phyloP scores from a whole-genome alignment of 306 rosid genomes.

The Boehmeria nivea region DNA sequence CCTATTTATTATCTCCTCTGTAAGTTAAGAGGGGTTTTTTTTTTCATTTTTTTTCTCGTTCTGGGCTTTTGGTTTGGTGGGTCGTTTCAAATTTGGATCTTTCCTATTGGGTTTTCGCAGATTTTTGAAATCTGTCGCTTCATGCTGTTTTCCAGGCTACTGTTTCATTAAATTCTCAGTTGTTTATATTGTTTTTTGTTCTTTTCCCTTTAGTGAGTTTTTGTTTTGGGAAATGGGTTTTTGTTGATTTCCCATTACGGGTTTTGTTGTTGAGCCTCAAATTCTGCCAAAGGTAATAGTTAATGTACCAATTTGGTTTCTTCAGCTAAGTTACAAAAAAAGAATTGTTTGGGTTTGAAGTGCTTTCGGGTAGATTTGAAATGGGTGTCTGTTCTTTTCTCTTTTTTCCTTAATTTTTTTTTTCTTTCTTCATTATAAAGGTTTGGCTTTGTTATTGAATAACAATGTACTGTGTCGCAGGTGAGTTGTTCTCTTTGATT shows the following conservation, averaged over 20 bases:
- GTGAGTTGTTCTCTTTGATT: constrained; percentile 21
- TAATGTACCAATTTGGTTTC: neutral
- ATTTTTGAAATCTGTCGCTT: constrained; percentile 5
- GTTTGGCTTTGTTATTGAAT: constrained; percentile 1
- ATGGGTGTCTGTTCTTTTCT: constrained; percentile 12
- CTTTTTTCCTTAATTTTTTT: constrained; percentile 2
- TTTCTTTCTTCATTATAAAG: too few relatives aligned
- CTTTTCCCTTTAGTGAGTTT: constrained; percentile 1
- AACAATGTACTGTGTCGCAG: constrained; percentile 22
- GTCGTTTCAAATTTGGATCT: constrained; percentile 23
- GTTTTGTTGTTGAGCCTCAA: constrained; percentile 10
- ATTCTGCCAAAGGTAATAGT: constrained; percentile 10
- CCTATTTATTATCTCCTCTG: neutral
- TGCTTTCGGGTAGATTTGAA: constrained; percentile 32
- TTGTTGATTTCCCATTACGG: constrained; percentile 5
- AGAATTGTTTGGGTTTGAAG: constrained; percentile 21
- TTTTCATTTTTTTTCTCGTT: neutral
- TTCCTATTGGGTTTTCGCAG: constrained; percentile 19
- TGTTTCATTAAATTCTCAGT: constrained; percentile 50
- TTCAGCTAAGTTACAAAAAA: constrained; percentile 1
- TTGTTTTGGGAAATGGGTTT: constrained; percentile 20
- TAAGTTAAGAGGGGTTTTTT: constrained; percentile 1
- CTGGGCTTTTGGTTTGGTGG: constrained; percentile 26
- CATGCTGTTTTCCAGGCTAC: constrained; percentile 13
- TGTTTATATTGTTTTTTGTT: neutral